Evolutionary conservation across 2,329 filamentous ascomycete genomes (phyloP), one percentile per base, ranked within the genome.

Genomic region (Emergomyces africanus): DNA sequence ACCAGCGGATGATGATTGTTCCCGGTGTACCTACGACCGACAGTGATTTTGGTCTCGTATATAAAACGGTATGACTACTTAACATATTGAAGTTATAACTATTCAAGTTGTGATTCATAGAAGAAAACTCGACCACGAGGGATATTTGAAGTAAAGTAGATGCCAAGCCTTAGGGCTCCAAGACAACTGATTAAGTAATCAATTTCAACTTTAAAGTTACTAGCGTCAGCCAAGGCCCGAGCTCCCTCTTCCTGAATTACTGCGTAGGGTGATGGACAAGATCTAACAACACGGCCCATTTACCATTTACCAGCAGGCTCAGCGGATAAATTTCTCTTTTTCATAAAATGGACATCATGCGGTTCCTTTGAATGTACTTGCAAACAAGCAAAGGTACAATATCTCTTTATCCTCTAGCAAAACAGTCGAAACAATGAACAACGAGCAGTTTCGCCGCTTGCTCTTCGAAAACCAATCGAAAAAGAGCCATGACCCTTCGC

Each of bases 381-480:
- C 14, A 46, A 46, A 46, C 14, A 46, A 46, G 25, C 14, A 46
- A 20, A 14, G 44, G 25, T 25, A 46, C 20, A 15, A 46, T 1
- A 48, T 53, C 5, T 20, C 20, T n/a, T 44, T 9, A n/a, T 35
- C n/a, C n/a, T 15, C 20, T n/a, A 3, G 33, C 48, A n/a, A 20
- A 35, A 1, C 10, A 28, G 25, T 5, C 15, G 23, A 35, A 41
- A 41, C 30, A 61, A 97, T 99, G 94, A 95, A 97, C 72, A 97
- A 97, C 79, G 84, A 90, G 49, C 89, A 96, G 68, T 99, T 99
- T 69, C 87, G 94, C 58, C 87, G 87, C 64, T 81, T 97, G 6
- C 74, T 96, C 25, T 78, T 85, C 73, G 75, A 82, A 64, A 80
- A 76, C 3, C 72, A 41, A 55, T 54, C 59, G 78, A 77, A 61